Evolutionary conservation across 805 yeast species (phyloP), one percentile per base, ranked within the genome.

Genomic region (Wickerhamia fluorescens): DNA sequence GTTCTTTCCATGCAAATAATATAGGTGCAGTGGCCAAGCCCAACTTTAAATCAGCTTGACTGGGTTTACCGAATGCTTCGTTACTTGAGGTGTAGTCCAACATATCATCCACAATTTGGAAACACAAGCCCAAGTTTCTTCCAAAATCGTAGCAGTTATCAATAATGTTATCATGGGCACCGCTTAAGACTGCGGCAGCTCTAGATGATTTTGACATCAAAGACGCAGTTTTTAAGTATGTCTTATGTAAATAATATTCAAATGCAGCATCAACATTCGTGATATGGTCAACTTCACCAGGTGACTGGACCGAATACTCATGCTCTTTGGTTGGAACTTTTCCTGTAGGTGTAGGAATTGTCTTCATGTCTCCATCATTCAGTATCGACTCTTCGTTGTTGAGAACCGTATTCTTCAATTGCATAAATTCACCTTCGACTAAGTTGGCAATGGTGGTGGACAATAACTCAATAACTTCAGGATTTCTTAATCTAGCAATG

Each of bases 381-480:
- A 67, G 61, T 13, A 66, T 54, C 28, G 66, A 49, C 19, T 73
- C 74, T 35, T 66, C 71, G 25, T 41, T 41, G 35, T 45, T 56
- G 23, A 81, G 61, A 6, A 88, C 92, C 1, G 96, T 86, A 58
- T 92, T 92, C 45, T 89, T 88, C 64, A 92, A 72, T 61, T 92
- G 98, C 97, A 92, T 92, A 53, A 92, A 89, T 60, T 92, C 98
- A 28, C 98, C 98, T 60, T 92, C 98, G 1, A 92, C 97, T 36
- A 92, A 68, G 52, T 92, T 92, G 8, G 97, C 98, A 51, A 92
- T 92, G 18, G 96, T 82, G 9, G 96, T 89, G 3, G 96, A 87
- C 63, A 92, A 75, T 37, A 92, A 68, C 61, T 92, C 98, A 34
- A 87, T 88, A 25, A 92, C 98, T 61, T 92, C 97, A n/a, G 96